Conservation (phyloP, 2,329 filamentous ascomycete species). For the Pseudogymnoascus sp. region DNA sequence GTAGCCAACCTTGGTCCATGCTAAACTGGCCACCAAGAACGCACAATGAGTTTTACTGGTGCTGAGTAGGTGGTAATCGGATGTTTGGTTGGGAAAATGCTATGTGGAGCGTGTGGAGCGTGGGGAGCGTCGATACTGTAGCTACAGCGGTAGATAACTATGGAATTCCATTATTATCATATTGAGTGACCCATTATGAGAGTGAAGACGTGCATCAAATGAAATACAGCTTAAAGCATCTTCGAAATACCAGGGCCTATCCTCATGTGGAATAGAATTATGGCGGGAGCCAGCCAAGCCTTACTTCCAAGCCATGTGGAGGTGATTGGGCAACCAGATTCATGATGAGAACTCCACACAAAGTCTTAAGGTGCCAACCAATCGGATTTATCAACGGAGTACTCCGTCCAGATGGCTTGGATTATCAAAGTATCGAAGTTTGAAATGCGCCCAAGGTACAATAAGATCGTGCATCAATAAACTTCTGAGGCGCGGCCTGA, state of each 20-base stretch:
- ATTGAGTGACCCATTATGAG: neutral
- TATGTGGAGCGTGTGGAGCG: neutral
- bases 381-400: neutral
- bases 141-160: neutral
- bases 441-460: neutral
- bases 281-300: neutral
- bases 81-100: neutral
- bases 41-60: too few relatives aligned
- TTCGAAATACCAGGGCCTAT: neutral
- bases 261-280: neutral
- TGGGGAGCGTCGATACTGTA: neutral
- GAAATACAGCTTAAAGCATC: neutral
- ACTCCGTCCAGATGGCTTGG: neutral
- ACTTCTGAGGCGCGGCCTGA: neutral
- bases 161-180: neutral
- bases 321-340: neutral
- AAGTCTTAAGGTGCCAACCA: neutral
- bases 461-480: neutral
- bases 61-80: neutral
- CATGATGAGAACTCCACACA: neutral
- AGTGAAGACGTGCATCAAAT: neutral
- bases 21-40: neutral
- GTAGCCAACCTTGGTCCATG: neutral
- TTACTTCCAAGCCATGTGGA: neutral
- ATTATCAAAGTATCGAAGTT: neutral